These are phyloP conservation scores for Strobilomyces dryophilus DNA, from an alignment of 768 basidiomycete genomes.

Conservation along the genomic window DNA sequence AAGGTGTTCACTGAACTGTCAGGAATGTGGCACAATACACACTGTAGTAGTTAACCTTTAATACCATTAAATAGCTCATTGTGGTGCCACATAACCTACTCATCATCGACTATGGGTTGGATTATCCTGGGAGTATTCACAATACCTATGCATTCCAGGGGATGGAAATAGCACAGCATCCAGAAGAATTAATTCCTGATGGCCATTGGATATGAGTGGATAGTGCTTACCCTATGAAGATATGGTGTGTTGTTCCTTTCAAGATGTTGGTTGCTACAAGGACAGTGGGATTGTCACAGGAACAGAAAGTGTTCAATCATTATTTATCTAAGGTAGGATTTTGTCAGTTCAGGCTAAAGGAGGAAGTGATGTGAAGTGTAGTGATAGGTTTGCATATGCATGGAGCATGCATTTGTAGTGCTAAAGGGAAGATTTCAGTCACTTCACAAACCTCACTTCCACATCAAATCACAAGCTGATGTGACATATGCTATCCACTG, in stretches of 20 bases:
- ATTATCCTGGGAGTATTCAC: slow-evolving; percentile 7
- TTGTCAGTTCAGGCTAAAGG: neutral
- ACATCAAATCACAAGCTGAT: neutral
- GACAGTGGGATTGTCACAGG: neutral
- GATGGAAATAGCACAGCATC: neutral
- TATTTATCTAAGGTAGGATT: slow-evolving; percentile 9
- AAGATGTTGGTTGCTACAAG: neutral
- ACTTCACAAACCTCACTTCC: neutral
- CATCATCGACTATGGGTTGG: slow-evolving; percentile 3
- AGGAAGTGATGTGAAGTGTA: neutral
- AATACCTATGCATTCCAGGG: slow-evolving; percentile 5
- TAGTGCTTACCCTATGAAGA: slow-evolving; percentile 8
- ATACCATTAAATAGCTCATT: neutral
- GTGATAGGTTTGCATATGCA: neutral
- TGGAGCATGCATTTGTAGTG: slow-evolving; percentile 6
- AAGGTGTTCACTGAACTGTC: slow-evolving; percentile 12
- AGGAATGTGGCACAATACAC: slow-evolving; percentile 4
- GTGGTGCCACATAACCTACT: slow-evolving; percentile 9
- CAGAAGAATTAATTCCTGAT: neutral
- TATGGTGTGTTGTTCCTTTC: slow-evolving; percentile 6
- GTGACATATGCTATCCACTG: neutral
- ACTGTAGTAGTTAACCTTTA: neutral
- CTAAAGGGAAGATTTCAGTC: neutral
- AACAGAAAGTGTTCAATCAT: slow-evolving; percentile 1
- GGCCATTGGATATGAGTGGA: slow-evolving; percentile 13